These are phyloP conservation scores for Claviceps monticola DNA, from an alignment of 2,329 filamentous ascomycete species.

Conservation along the genomic window DNA sequence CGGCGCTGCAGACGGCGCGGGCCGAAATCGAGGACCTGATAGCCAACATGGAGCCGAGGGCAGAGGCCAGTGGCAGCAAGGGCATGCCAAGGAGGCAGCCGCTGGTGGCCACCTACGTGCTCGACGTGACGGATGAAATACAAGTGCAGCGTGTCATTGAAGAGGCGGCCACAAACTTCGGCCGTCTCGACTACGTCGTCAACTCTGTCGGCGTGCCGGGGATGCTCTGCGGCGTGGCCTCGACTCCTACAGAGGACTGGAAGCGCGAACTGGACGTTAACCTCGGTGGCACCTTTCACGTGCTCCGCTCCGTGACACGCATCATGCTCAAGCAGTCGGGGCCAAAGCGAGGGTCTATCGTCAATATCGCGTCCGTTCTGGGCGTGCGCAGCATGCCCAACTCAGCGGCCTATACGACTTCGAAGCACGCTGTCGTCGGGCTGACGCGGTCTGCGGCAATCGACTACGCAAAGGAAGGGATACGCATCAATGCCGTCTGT, in stretches of 20 bases:
- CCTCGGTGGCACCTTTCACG: slow-evolving; percentile 27
- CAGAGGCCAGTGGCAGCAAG: not conserved
- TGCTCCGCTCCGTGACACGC: slow-evolving; percentile 20
- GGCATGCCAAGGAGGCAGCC: not conserved
- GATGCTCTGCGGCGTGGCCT: slow-evolving; percentile 22
- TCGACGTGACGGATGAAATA: slow-evolving; percentile 20
- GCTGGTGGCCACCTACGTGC: not conserved
- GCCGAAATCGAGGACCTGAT: slow-evolving; percentile 10
- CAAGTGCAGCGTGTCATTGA: slow-evolving; percentile 10
- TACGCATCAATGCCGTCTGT: slow-evolving; percentile 47
- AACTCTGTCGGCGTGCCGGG: slow-evolving; percentile 26
- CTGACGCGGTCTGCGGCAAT: slow-evolving; percentile 40
- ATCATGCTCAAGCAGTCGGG: too few relatives aligned
- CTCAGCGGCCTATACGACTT: slow-evolving; percentile 31
- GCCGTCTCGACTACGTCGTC: slow-evolving; percentile 26
- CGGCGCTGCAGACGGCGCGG: slow-evolving; percentile 9
- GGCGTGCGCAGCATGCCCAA: slow-evolving; percentile 27
- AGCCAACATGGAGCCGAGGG: not conserved
- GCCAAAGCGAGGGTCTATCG: not conserved
- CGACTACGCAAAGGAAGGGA: slow-evolving; percentile 33
- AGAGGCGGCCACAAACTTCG: slow-evolving; percentile 16
- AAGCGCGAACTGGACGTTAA: slow-evolving; percentile 27
- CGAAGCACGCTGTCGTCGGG: slow-evolving; percentile 40
- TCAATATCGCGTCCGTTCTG: slow-evolving; percentile 22
- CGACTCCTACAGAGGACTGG: slow-evolving; percentile 22